These are phyloP conservation scores for Vigna reflexopilosa DNA, from an alignment of 306 rosid genomes.

Conservation along the genomic window DNA sequence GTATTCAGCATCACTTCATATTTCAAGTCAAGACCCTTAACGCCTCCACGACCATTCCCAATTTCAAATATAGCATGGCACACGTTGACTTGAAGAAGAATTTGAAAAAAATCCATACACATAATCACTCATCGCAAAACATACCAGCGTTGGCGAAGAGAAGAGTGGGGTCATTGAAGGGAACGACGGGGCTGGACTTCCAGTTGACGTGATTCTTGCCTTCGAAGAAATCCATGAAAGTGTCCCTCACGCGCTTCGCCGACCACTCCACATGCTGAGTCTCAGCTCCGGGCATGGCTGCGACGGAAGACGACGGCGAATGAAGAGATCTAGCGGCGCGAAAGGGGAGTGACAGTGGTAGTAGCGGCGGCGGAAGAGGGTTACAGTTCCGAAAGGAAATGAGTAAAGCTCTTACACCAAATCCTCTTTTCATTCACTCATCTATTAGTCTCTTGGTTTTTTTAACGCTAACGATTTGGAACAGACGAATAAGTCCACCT, in stretches of 20 bases:
- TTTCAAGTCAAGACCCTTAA: background rate
- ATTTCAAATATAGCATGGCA: background rate
- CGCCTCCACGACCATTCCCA: background rate
- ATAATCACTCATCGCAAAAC: background rate
- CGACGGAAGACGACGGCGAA: constrained; percentile 17
- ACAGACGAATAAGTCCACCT: background rate
- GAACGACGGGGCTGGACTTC: constrained; percentile 92
- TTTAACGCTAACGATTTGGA: background rate
- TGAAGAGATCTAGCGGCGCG: constrained; percentile 27
- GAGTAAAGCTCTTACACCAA: background rate
- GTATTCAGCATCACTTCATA: background rate
- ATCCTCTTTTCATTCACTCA: constrained; percentile 49
- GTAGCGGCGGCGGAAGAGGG: constrained; percentile 39
- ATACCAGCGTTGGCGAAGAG: constrained; percentile 92
- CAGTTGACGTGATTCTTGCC: constrained; percentile 62
- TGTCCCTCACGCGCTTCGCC: constrained; percentile 55
- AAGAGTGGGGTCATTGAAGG: constrained; percentile 87
- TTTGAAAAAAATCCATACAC: background rate
- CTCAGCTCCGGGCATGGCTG: constrained; percentile 48
- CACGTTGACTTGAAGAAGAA: background rate
- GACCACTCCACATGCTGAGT: constrained; percentile 45
- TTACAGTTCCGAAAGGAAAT: constrained; percentile 2
- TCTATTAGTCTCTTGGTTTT: background rate
- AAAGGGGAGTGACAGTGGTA: background rate
- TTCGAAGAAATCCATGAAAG: constrained; percentile 59